These are phyloP conservation scores for Geosiphon pyriformis DNA, from an alignment of 192 early-diverging fungal species.

Conservation along the genomic window DNA sequence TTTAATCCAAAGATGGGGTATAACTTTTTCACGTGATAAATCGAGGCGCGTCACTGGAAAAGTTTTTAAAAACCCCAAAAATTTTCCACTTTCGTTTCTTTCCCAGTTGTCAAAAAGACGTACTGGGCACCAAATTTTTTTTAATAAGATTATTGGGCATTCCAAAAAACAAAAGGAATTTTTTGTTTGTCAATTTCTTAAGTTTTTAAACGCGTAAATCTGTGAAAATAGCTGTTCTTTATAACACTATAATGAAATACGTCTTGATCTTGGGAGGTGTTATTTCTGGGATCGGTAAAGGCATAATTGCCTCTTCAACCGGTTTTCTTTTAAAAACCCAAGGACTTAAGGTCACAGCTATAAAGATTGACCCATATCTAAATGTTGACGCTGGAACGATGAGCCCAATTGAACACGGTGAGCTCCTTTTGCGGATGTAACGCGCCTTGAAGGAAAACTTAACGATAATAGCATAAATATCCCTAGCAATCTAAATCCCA, in stretches of 20 bases:
- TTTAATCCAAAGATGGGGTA: too few relatives aligned
- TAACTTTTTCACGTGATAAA: background rate
- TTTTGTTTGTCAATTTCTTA: background rate
- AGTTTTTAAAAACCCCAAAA: background rate
- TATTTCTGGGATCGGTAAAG: conserved; percentile 99
- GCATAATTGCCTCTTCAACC: conserved; percentile 96
- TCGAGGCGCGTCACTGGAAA: background rate
- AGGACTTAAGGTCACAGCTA: conserved; percentile 90
- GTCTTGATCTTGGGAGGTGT: conserved; percentile 97
- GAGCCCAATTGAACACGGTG: conserved; percentile 95
- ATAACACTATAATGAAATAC: conserved; percentile 82
- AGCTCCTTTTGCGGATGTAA: conserved; percentile 12
- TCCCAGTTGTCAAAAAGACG: conserved; percentile 21
- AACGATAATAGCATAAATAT: background rate
- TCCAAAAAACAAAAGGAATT: background rate
- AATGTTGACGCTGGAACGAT: conserved; percentile 99
- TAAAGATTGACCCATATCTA: conserved; percentile 99
- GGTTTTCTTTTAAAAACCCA: conserved; percentile 90
- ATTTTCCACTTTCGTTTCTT: conserved; percentile 8
- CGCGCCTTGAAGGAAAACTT: background rate
- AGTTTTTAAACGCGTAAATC: background rate
- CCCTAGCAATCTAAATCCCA: background rate
- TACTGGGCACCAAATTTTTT: conserved; percentile 15
- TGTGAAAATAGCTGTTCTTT: too few relatives aligned
- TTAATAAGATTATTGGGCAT: background rate